These are phyloP conservation scores for Candida quercuum DNA, from an alignment of 805 yeast genomes.

Conservation along the genomic window DNA sequence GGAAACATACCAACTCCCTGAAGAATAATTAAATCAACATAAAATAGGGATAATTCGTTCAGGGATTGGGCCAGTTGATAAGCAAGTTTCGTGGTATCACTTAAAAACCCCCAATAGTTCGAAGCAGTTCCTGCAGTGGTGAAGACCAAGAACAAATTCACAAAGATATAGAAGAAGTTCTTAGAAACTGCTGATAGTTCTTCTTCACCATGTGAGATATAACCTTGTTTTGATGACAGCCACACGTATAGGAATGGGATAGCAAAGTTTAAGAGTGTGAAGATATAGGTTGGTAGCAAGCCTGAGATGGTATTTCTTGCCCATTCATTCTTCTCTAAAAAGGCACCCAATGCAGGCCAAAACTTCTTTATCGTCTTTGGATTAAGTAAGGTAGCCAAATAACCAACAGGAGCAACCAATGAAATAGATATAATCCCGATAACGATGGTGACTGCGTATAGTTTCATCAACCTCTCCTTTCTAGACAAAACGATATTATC, in stretches of 20 bases:
- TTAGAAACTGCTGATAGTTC: conserved; percentile 86
- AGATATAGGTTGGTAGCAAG: conserved; percentile 83
- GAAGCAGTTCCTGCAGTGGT: conserved; percentile 92
- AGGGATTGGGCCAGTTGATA: conserved; percentile 79
- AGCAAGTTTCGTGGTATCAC: conserved; percentile 88
- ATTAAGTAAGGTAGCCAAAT: conserved; percentile 77
- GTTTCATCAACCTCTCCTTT: conserved; percentile 59
- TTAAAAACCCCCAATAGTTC: conserved; percentile 68
- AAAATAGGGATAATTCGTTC: conserved; percentile 74
- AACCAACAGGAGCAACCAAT: conserved; percentile 78
- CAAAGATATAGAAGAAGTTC: conserved; percentile 91
- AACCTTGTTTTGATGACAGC: conserved; percentile 81
- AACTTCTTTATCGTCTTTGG: conserved; percentile 70
- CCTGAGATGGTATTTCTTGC: conserved; percentile 81
- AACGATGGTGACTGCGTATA: conserved; percentile 56
- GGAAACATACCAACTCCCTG: conserved; percentile 92
- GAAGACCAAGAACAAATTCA: conserved; percentile 87
- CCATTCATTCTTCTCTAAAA: conserved; percentile 61
- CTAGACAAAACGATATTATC: conserved; percentile 79
- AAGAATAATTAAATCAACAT: conserved; percentile 78
- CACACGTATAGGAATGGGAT: conserved; percentile 86
- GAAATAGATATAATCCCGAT: conserved; percentile 68
- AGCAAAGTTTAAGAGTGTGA: conserved; percentile 74
- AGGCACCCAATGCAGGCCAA: conserved; percentile 77
- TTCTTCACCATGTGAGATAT: conserved; percentile 86